A percentile compares a stretch with the other conserved stretches of the same genome.
phyloP scores from a whole-genome alignment of 768 basidiomycete species.

The Imleria badia region DNA sequence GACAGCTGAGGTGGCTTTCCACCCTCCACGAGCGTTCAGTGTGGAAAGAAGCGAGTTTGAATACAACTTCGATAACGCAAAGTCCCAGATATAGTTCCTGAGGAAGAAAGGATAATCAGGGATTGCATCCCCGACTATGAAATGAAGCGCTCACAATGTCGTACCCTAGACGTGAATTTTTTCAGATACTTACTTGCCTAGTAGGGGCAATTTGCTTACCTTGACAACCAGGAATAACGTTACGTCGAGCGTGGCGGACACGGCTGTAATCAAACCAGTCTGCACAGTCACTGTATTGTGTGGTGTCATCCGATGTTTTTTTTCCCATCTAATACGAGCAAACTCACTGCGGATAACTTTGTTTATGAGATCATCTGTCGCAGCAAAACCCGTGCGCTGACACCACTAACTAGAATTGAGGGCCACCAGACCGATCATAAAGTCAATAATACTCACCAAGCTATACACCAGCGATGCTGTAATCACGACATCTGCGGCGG shows the following conservation, averaged over 20 bases:
- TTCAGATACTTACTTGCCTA: neutral
- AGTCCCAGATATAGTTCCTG: slow-evolving; percentile 27
- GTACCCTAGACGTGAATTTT: neutral
- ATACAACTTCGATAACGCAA: slow-evolving; percentile 29
- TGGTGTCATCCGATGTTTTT: neutral
- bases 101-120: neutral
- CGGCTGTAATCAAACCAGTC: slow-evolving; percentile 25
- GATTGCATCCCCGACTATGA: neutral
- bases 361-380: slow-evolving; percentile 40
- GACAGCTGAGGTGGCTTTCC: slow-evolving; percentile 7
- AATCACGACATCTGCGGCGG: slow-evolving; percentile 42
- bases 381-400: slow-evolving; percentile 43
- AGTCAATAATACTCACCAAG: slow-evolving; percentile 30
- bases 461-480: slow-evolving; percentile 43
- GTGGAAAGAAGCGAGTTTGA: slow-evolving; percentile 26
- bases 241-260: slow-evolving; percentile 21
- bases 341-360: slow-evolving; percentile 40
- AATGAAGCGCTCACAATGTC: slow-evolving; percentile 2
- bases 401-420: slow-evolving; percentile 27
- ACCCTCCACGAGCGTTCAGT: slow-evolving; percentile 23
- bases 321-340: neutral
- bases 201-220: slow-evolving; percentile 2
- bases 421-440: neutral
- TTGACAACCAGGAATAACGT: slow-evolving; percentile 21
- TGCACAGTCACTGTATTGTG: slow-evolving; percentile 29